Base-by-base conservation (phyloP, 129 eudicot genomes). In the Flaveria linearis region DNA sequence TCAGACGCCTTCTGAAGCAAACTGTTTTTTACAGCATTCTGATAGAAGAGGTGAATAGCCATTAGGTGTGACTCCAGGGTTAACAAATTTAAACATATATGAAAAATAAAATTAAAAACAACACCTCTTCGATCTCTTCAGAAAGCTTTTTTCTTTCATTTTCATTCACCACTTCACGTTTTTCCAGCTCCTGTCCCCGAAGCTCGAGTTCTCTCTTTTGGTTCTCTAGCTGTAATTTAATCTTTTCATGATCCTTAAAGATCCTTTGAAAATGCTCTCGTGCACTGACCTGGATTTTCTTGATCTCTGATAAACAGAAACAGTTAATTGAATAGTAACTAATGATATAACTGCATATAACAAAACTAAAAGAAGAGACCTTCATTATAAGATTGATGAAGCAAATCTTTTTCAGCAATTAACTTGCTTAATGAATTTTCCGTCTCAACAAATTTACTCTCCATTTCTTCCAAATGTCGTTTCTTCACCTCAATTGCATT, bases 81-180 rank as follows among this genome's bases (percentile, higher is more conserved):
- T 67, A 51, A 52, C 70, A 50, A 36, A 47, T 47, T 47, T 71
- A 70, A 15, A 14, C 5, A 63, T 11, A 14, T 28, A 28, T 28
- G 45, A 5, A 7, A 5, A 15, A 25, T 2, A 63, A 4, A 1
- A 26, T 13, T 25, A 25, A 45, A 12, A 5, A 14, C 15, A 63
- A 46, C 67, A 94, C 98, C 96, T 91, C 72, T 87, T 94, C 92
- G 72, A 87, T 82, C 8, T 94, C 98, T 75, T 94, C 97, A 25
- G 84, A 8, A 9, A 91, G 93, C 79, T 87, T 89, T 80, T 75
- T 84, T 43, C 86, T 81, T 81, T 94, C 96, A 39, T 69, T 78
- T 75, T 94, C 98, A 62, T 87, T 94, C 20, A 81, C 85, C 14
- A 83, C 90, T 83, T 94, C 93, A 57, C 98, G 98, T 74, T 86